Evolutionary conservation across 2,329 filamentous ascomycete genomes (phyloP), one percentile per base, ranked within the genome.

Genomic region (Cladosporium austrohemisphaericum): DNA sequence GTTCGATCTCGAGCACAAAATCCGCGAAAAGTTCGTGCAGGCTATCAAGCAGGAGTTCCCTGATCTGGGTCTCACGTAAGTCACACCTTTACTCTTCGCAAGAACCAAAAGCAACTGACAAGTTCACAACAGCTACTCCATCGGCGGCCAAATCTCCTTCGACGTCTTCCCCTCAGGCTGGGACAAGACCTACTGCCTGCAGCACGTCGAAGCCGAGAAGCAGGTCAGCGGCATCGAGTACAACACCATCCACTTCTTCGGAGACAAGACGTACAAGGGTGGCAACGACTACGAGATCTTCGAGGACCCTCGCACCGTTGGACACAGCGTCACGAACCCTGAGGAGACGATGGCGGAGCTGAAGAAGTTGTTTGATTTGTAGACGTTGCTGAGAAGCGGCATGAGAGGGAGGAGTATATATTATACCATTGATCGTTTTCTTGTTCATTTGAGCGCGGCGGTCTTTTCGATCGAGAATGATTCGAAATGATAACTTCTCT

Each of bases 221-320:
- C 67, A 71, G 14, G 57, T 69, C 67, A 84, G 81, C 63, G 84
- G 85, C 55, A 75, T 94, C 55, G 73, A 83, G 19, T 97, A 92
- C 77, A 88, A 82, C 59, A 92, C 81, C 36, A 86, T 97, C 60
- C 93, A 97, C 77, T 97, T 97, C 80, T 98, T 97, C 64, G 93
- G 93, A 57, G 93, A 98, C 78, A 98, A 97, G 84, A 88, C 88
- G 20, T 84, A 82, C 66, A 72, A 84, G 68, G 92, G 93, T 56
- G 93, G 93, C 54, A 98, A 97, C 69, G 93, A 98, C 72, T 92
- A 84, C 67, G 92, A 97, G 76, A 96, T 98, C 66, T 97, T 85
- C 71, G 76, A 73, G 57, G 92, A 97, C 67, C 65, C 78, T 48
- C 79, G 92, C 64, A 94, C 88, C 28, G 83, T 86, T 52, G 93